Base-by-base conservation (phyloP, 129 eudicot genomes). In the Deinandra increscens region DNA sequence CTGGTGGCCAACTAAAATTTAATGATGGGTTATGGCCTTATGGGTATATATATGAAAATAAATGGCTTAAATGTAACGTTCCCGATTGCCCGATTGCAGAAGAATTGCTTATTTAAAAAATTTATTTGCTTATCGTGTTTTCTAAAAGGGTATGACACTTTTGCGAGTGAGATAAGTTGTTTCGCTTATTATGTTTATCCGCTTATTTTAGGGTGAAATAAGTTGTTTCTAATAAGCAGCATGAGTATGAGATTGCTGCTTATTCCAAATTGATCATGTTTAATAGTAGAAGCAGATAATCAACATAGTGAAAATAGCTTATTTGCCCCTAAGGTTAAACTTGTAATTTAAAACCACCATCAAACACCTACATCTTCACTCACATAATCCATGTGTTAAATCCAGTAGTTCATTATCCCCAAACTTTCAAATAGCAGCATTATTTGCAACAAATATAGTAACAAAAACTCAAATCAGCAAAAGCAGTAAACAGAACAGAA, bases 311-410 rank as follows among this genome's bases (percentile, higher is more conserved):
- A 55, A 55, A 55, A 11, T 3, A 55, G 62, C 36, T 29, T 29
- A 13, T 31, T 0, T 29, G 3, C n/a, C 66, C 43, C 45, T 7
- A 60, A 18, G 22, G 43, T n/a, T 33, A 59, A 60, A 60, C 66
- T 8, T 1, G 66, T 60, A 34, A 60, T 60, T 58, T 14, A 2
- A 58, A 58, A 26, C 63, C 11, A 58, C 13, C 19, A 58, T 58
- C 41, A 58, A 29, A 29, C 45, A 63, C 23, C 8, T 62, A 39
- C 29, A 62, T 18, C 70, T 13, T 23, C 20, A 22, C 7, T 44
- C 54, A 65, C 70, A 43, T 3, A 43, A 42, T 71, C 58, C 58
- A 59, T 71, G 13, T 68, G 39, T 58, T 26, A 26, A 39, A 56
- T 56, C 43, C 46, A 70, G 31, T 26, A 7, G 9, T 55, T 54